Evolutionary conservation across 441 rosid species (phyloP).

Genomic region (Syzygium malaccense): DNA sequence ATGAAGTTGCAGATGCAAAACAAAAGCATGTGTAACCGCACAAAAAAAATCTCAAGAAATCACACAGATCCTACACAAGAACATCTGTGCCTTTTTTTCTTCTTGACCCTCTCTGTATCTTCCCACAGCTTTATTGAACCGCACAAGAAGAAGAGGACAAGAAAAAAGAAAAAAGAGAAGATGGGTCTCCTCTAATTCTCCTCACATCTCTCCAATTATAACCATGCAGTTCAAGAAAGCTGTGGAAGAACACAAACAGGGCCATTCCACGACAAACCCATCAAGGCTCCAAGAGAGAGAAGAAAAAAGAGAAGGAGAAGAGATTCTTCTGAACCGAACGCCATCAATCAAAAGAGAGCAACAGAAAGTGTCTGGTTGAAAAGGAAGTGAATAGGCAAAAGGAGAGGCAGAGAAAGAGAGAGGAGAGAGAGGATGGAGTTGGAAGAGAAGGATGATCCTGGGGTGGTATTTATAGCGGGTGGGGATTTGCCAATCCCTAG

Average conservation of each 20-base stretch:
- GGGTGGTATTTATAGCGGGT: not conserved
- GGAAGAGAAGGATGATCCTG: not conserved
- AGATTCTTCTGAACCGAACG: not conserved
- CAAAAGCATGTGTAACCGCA: not conserved
- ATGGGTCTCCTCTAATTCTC: not conserved
- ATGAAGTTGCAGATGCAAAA: not conserved
- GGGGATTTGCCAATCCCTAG: not conserved
- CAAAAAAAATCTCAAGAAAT: not conserved
- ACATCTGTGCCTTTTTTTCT: not conserved
- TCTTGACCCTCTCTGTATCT: not conserved
- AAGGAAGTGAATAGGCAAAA: not conserved
- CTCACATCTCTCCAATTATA: not conserved
- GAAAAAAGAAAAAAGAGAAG: not conserved
- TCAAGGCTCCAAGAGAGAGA: not conserved
- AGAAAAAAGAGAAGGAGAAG: no score
- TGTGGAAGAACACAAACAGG: conserved; percentile 5
- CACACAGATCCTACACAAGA: not conserved
- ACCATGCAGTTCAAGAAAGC: conserved; percentile 2
- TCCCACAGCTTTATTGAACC: conserved; percentile 5
- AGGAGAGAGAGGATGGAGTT: not conserved
- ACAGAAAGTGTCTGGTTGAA: not conserved
- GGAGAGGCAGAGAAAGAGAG: not conserved
- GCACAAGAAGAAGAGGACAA: not conserved
- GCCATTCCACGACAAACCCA: not conserved
- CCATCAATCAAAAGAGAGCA: not conserved